These are phyloP conservation scores for Termitomyces sp. DNA, from an alignment of 1,284 basidiomycete genomes.

Conservation along the genomic window DNA sequence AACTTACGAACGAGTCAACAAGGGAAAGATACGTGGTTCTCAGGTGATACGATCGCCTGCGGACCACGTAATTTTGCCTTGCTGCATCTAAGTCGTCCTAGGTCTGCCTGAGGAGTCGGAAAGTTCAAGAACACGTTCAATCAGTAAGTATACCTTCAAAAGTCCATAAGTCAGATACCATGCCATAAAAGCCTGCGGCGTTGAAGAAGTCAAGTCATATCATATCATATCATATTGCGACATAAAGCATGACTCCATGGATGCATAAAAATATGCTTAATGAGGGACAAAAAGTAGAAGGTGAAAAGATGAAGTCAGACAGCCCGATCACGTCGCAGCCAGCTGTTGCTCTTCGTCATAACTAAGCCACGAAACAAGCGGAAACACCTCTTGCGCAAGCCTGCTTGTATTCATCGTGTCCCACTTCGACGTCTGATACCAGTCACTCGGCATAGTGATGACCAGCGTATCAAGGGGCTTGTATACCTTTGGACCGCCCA, in stretches of 20 bases:
- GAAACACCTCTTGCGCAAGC: neutral
- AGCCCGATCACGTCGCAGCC: neutral
- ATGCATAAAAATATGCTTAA: no score
- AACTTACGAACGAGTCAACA: conserved; percentile 22
- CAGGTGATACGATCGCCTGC: conserved; percentile 7
- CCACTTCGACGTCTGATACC: neutral
- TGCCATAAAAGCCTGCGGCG: neutral
- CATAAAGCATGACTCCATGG: neutral
- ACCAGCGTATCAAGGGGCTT: neutral
- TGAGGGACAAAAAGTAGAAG: neutral
- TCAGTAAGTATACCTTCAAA: neutral
- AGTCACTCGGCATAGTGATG: neutral
- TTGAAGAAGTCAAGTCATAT: neutral
- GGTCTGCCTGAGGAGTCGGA: neutral
- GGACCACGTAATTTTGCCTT: conserved; percentile 19
- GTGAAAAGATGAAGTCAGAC: neutral
- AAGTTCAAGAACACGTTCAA: neutral
- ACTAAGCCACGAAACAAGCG: neutral
- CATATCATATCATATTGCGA: neutral
- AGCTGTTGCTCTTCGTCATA: neutral
- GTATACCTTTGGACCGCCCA: neutral
- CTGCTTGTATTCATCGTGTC: neutral
- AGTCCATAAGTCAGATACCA: neutral
- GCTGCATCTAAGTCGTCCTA: conserved; percentile 21
- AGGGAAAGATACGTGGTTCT: conserved; percentile 19